Evolutionary conservation across 2,329 filamentous ascomycete species (phyloP), one percentile per base, ranked within the genome.

Genomic region (Byssoonygena ceratinophila): DNA sequence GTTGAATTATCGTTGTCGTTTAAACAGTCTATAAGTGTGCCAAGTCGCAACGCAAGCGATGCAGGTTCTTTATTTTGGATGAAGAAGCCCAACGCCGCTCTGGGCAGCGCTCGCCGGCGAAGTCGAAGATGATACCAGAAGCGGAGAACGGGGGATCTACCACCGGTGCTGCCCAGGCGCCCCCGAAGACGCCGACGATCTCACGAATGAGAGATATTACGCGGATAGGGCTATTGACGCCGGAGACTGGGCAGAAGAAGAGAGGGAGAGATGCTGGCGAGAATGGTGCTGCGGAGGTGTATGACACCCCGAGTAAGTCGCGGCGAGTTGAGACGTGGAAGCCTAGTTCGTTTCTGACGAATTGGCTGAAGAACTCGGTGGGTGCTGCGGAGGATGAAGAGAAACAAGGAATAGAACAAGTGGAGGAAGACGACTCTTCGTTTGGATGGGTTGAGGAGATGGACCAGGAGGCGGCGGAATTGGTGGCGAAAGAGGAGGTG

Each of bases 51-150:
- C 60, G 66, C 2, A 66, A 73, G 43, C 67, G 72, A 37, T 83
- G 80, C 60, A 70, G 68, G 4, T 82, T 83, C 68, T 83, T 82
- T 53, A 69, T 83, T 0, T 83, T 79, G 80, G 72, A 76, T 12
- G 73, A 76, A 51, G 77, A 81, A 51, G 80, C 80, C 12, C 71
- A 76, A 57, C 57, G 67, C n/a, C 69, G 80, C 18, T 76, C 79
- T 62, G 72, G 74, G 54, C 65, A 64, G 9, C 71, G 71, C 20
- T 64, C 79, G 4, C 60, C 77, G 55, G 71, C 66, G 55, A 78
- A 77, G 3, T 36, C 39, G 20, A 25, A 25, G 18, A n/a, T n/a
- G n/a, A n/a, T n/a, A 9, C 39, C 18, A 18, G 48, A 37, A 14
- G 25, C 20, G n/a, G n/a, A 11, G 29, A 50, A 41, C 20, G 16